Evolutionary conservation across 257 asterid genomes (phyloP).

Genomic region (Datura wrightii): DNA sequence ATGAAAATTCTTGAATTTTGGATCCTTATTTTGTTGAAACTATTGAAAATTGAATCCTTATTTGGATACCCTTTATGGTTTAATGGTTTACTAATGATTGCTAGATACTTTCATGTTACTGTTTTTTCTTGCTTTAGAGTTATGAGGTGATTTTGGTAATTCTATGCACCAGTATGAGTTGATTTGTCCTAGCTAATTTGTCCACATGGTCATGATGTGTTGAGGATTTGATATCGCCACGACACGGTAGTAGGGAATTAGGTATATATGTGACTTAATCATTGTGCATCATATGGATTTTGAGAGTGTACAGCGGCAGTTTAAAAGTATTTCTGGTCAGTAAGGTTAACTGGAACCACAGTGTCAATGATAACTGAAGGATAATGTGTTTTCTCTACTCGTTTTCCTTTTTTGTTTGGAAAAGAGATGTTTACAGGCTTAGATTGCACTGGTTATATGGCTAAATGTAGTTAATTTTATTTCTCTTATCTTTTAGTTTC

Average conservation of each 20-base stretch:
- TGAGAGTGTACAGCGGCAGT: neutral
- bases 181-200: neutral
- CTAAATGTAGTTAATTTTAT: neutral
- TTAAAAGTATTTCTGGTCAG: neutral
- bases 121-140: neutral
- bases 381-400: neutral
- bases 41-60: neutral
- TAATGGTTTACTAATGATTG: neutral
- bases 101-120: neutral
- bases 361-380: neutral
- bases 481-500: neutral
- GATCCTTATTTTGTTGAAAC: too few species aligned
- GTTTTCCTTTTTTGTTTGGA: neutral
- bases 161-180: neutral
- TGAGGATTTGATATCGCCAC: neutral
- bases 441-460: neutral
- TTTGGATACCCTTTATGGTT: neutral
- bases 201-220: neutral
- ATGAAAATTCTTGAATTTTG: too few species aligned
- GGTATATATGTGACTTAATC: neutral
- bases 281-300: neutral
- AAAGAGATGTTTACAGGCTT: neutral
- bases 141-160: neutral
- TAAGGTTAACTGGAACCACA: slow-evolving; percentile 3
- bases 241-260: too few species aligned